Evolutionary conservation across 768 basidiomycete genomes (phyloP).

Genomic region (Tricholoma saponaceum): DNA sequence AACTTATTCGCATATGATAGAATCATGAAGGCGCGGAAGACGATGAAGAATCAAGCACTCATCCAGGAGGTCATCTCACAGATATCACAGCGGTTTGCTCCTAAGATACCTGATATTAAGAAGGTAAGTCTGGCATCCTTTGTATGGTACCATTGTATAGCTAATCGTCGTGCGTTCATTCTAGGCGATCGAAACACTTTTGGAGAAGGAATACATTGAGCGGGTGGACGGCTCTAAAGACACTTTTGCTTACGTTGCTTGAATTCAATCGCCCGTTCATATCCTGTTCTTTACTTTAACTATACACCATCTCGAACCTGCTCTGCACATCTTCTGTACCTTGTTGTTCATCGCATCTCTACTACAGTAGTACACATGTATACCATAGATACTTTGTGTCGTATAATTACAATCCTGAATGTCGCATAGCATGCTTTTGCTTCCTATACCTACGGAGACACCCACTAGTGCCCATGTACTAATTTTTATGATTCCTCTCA

Average conservation of each 20-base stretch:
- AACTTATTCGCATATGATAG: constrained; percentile 30
- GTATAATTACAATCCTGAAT: neutral
- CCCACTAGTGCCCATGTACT: too few relatives aligned
- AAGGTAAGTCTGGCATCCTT: constrained; percentile 50
- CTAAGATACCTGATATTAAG: constrained; percentile 96
- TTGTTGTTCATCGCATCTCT: constrained; percentile 7
- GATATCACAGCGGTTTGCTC: constrained; percentile 84
- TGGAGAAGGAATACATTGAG: constrained; percentile 99
- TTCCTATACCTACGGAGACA: too few relatives aligned
- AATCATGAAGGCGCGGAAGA: constrained; percentile 95
- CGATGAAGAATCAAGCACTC: constrained; percentile 89
- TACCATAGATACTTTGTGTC: constrained; percentile 4
- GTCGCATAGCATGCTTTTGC: neutral
- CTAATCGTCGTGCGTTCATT: constrained; percentile 3
- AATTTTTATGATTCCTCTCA: neutral
- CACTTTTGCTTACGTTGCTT: constrained; percentile 79
- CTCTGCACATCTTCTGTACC: neutral
- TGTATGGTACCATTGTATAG: neutral
- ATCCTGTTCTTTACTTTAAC: neutral
- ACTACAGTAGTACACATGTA: constrained; percentile 5
- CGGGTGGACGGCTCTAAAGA: constrained; percentile 90
- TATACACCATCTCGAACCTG: neutral
- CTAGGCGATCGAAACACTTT: constrained; percentile 85
- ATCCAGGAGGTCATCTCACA: constrained; percentile 91
- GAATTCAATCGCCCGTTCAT: constrained; percentile 13